Percentiles rank a stretch among this genome's conserved stretches.
Conservation (phyloP, 176 grass and related monocot genomes). For the Dendrocalamus sinicus region DNA sequence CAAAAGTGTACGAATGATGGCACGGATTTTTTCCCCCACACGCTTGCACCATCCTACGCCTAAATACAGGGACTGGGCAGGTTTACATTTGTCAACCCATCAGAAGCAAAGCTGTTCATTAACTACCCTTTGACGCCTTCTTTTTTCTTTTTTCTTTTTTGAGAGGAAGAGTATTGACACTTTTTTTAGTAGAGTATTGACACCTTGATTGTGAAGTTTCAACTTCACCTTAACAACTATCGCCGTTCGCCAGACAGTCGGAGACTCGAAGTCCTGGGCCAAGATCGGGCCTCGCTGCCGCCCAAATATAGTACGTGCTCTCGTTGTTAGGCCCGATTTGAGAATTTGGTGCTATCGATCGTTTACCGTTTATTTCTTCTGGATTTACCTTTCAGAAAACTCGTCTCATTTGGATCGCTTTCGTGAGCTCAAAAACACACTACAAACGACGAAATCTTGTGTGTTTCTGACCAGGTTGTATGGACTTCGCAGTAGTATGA, state of each 20-base stretch:
- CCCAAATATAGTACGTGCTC: neutral
- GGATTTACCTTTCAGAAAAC: neutral
- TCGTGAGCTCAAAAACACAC: neutral
- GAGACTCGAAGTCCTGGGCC: neutral
- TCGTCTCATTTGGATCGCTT: neutral
- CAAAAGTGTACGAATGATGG: neutral
- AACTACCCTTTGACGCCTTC: too few species aligned
- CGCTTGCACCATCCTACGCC: neutral
- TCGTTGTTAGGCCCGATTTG: neutral
- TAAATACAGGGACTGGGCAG: too few species aligned
- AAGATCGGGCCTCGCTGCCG: neutral
- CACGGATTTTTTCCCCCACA: too few species aligned
- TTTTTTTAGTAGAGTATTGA: too few species aligned
- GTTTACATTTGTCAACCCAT: too few species aligned
- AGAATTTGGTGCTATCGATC: neutral
- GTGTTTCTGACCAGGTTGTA: slow-evolving; percentile 2
- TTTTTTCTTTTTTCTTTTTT: too few species aligned
- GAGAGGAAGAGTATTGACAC: too few species aligned
- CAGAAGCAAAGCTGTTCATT: too few species aligned
- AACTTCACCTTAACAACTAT: too few species aligned
- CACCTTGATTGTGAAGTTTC: neutral
- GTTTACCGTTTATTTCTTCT: neutral
- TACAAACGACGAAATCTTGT: neutral
- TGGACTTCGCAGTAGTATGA: neutral
- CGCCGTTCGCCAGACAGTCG: neutral